Evolutionary conservation across 306 rosid species (phyloP).

Genomic region (Lagenaria siceraria): DNA sequence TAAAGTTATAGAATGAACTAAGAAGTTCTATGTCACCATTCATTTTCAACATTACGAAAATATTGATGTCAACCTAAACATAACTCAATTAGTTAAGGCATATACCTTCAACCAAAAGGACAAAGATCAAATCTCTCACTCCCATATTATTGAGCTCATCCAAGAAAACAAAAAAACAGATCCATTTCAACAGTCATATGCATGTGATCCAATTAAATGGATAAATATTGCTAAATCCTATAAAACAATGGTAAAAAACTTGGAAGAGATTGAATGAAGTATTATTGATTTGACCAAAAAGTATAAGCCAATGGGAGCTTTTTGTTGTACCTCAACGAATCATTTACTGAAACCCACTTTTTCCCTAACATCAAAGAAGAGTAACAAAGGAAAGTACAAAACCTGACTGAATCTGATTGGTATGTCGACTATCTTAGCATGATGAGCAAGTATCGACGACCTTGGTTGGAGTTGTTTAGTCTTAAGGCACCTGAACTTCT

Average conservation of each 20-base stretch:
- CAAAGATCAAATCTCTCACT: too few species aligned
- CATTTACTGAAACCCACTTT: neutral
- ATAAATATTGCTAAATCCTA: neutral
- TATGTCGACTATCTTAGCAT: neutral
- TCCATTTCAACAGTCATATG: neutral
- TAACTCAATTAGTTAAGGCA: too few species aligned
- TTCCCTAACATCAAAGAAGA: neutral
- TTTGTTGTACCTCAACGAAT: neutral
- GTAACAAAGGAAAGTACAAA: neutral
- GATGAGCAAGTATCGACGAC: neutral
- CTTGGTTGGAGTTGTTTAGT: conserved; percentile 1
- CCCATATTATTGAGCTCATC: too few species aligned
- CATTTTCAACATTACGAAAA: neutral
- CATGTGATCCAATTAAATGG: neutral
- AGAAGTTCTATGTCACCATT: neutral
- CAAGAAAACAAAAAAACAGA: neutral
- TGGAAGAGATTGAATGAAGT: neutral
- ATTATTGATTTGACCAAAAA: neutral
- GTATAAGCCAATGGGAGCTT: neutral
- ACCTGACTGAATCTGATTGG: neutral
- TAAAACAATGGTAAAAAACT: neutral
- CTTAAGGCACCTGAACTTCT: conserved; percentile 32
- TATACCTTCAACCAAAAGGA: too few species aligned
- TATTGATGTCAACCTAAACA: too few species aligned
- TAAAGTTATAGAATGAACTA: neutral